A percentile compares a stretch with the other conserved stretches of the same genome.
phyloP scores from a whole-genome alignment of 2,329 filamentous ascomycete species.

The Tolypocladium inflatum region DNA sequence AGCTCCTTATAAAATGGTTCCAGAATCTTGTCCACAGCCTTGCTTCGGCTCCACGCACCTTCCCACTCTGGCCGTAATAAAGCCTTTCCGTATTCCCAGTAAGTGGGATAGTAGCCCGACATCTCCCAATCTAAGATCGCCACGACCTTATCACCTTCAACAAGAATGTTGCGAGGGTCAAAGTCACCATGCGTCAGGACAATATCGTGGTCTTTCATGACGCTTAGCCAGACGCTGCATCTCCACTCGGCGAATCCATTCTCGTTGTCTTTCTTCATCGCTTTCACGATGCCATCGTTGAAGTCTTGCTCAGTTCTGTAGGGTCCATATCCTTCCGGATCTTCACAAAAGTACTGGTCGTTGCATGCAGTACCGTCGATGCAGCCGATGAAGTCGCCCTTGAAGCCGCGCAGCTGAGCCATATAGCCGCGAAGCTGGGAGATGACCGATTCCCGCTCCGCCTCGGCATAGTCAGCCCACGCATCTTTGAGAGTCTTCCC shows the following conservation, averaged over 20 bases:
- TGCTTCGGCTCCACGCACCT: background rate
- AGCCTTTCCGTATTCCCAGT: background rate
- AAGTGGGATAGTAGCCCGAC: background rate
- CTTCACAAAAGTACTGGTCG: background rate
- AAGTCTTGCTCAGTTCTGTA: background rate
- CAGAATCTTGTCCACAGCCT: background rate
- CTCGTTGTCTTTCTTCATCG: background rate
- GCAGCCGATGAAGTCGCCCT: background rate
- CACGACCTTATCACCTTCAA: background rate
- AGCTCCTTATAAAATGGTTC: background rate
- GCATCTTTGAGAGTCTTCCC: background rate
- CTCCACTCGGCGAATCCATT: background rate
- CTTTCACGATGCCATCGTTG: background rate
- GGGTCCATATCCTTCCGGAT: background rate
- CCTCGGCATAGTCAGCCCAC: background rate
- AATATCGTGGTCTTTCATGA: background rate
- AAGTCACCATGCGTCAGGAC: background rate
- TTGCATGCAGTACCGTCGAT: background rate
- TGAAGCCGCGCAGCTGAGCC: background rate
- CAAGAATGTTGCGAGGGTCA: background rate
- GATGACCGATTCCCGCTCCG: background rate
- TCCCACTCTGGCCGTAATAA: background rate
- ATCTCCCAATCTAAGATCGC: background rate
- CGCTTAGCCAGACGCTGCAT: background rate
- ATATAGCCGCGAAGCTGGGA: background rate